A percentile compares a stretch with the other conserved stretches of the same genome.
These are phyloP conservation scores for Ustilago hordei DNA, from an alignment of 1,284 basidiomycete species.

Conservation along the genomic window DNA sequence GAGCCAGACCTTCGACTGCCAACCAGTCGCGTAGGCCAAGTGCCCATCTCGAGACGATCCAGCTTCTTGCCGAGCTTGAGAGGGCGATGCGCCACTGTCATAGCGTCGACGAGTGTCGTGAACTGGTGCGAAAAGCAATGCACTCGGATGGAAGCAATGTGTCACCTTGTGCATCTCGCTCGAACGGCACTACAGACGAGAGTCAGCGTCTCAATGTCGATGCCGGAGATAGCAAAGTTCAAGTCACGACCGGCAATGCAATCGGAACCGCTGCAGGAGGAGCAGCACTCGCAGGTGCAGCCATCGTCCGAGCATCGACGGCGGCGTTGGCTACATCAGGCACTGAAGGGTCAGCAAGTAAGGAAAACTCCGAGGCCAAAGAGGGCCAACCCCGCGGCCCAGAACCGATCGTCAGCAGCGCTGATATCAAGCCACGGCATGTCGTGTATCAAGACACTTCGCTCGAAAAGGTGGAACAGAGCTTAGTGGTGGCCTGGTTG, in stretches of 20 bases:
- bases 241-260: conserved; percentile 1
- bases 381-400: conserved; percentile 5
- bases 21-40: conserved; percentile 21
- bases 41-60: conserved; percentile 33
- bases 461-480: conserved; percentile 34
- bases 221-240: background rate
- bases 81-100: conserved; percentile 50
- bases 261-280: conserved; percentile 6
- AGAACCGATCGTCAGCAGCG: conserved; percentile 7
- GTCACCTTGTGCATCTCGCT: conserved; percentile 9
- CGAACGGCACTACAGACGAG: conserved; percentile 18
- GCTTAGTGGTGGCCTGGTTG: conserved; percentile 57
- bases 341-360: background rate
- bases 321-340: background rate
- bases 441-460: conserved; percentile 15
- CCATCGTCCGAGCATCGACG: background rate
- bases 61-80: conserved; percentile 52
- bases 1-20: conserved; percentile 13
- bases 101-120: conserved; percentile 59
- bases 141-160: conserved; percentile 27
- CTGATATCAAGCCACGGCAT: background rate
- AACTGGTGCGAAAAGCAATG: conserved; percentile 52
- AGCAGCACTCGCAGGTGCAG: conserved; percentile 9
- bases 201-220: background rate
- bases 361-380: background rate